Evolutionary conservation across 2,329 filamentous ascomycete genomes (phyloP), one percentile per base, ranked within the genome.

Genomic region (Fusarium albidum): DNA sequence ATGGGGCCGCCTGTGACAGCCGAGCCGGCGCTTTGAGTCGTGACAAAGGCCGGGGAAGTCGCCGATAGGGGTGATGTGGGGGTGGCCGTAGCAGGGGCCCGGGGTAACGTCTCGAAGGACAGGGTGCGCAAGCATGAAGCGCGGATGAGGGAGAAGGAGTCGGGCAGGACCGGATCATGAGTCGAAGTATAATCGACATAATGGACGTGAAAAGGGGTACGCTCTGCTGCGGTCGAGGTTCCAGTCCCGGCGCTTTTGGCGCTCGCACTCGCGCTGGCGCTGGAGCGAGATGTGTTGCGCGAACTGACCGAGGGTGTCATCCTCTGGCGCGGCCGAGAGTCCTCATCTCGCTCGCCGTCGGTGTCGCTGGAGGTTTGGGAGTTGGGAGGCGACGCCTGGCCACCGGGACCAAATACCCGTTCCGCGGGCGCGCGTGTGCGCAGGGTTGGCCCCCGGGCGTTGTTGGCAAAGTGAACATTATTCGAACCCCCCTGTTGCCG

Each of bases 131-230:
- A 74, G 61, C 86, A 89, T 0, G 85, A 87, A 40, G 85, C 83
- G 41, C 86, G 83, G 43, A 89, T 79, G 33, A 86, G 81, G n/a
- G 84, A 85, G 71, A 87, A 89, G 8, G 85, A 87, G n/a, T 78
- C 76, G 12, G 84, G 77, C 2, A 81, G 75, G 5, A 85, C 75
- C 4, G 86, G 85, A 56, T 88, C 86, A 67, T 88, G 85, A 5
- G 85, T 87, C 2, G 86, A 89, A 5, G 85, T 88, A 67, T 88
- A 89, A 66, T 88, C 83, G 42, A 89, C 75, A 62, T 83, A 88
- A 66, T 89, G 86, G 6, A 82, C 82, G 63, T 89, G 86, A 34
- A 79, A 79, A 27, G 76, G 72, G 27, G 76, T 66, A 54, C 68
- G 65, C 45, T 75, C 75, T 12, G 76, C 75, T n/a, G 74, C 72